Evolutionary conservation across 1,139 yeast species (phyloP), one percentile per base, ranked within the genome.

Genomic region (Taphrina pruni): DNA sequence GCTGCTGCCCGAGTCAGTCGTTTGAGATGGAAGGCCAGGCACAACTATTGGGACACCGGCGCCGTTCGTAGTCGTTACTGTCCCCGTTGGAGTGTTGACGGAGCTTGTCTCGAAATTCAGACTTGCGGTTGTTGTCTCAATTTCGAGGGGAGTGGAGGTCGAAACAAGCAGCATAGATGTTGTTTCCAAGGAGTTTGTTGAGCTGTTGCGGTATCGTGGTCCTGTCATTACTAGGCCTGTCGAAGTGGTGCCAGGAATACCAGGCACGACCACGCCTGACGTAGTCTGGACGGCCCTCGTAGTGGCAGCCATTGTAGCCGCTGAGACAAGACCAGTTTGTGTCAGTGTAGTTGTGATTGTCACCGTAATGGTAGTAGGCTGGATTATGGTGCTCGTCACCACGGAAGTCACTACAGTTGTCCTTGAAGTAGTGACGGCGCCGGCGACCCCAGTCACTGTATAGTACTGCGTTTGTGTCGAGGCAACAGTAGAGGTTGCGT

Each of bases 381-480:
- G 21, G 2, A 35, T 2, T 7, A 54, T 4, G 12, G 57, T 54
- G 43, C 26, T 35, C 9, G 57, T 54, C 11, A 38, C 57, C 43
- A 38, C 43, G 11, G 57, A n/a, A 6, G 43, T 35, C 21, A 38
- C 57, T 6, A 54, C 57, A 38, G 41, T 11, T n/a, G 43, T 17
- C 21, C 26, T 35, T 12, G 57, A 54, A 12, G 57, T 14, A 5
- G 57, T 54, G 12, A 38, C 43, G 2, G 57, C 43, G 9, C 57
- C 57, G 12, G 57, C 57, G 2, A 35, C 43, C 9, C 43, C 54
- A 11, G 54, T 50, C 14, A 50, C 17, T 1, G 57, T 54, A 17
- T 11, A 35, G 57, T 54, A 54, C 43, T 54, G 39, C 14, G 57
- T 54, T 21, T 20, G 43, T n/a, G 57, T 54, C 21, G 43, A 20